Evolutionary conservation across 805 yeast species (phyloP), one percentile per base, ranked within the genome.

Genomic region (Yarrowia phangngaensis): DNA sequence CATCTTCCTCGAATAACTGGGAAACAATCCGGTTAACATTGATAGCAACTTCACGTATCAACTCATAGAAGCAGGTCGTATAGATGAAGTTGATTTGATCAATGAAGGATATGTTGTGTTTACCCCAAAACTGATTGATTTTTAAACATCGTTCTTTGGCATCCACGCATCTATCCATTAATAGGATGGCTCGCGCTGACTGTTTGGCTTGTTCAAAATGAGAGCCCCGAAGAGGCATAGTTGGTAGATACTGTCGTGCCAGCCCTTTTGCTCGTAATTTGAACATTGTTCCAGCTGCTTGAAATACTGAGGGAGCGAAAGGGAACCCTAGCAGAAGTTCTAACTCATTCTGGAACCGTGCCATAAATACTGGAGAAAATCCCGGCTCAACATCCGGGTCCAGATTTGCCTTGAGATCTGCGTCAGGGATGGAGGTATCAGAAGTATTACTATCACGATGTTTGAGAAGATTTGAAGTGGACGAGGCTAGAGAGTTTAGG

Each of bases 131-230:
- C 20, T 41, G 22, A 16, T 29, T 29, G 16, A 41, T 30, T 6
- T 29, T 29, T 6, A 41, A 15, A 15, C 34, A 29, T 15, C 48
- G 20, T 20, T 41, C 29, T 23, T 16, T 29, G 20, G 48, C 34
- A 16, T 41, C 48, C 4, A 41, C 35, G 16, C 48, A 41, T 2
- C 35, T 15, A 22, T 41, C 35, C 35, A 41, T 20, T 6, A 41
- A 27, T 3, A 41, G 29, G 6, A 30, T 29, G 12, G 48, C 48
- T 4, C 35, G 20, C 5, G 48, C 34, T 5, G 48, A 29, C 22
- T 41, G 48, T n/a, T 41, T 41, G 36, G 29, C 17, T 7, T 41
- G 48, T 30, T 41, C 35, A n/a, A 41, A 23, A 20, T 41, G 48
- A 16, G 35, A 30, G 15, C 34, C 35, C 6, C 34, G 28, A 4